These are phyloP conservation scores for Trichosporon sp. DNA, from an alignment of 1,284 basidiomycete genomes.

Conservation along the genomic window DNA sequence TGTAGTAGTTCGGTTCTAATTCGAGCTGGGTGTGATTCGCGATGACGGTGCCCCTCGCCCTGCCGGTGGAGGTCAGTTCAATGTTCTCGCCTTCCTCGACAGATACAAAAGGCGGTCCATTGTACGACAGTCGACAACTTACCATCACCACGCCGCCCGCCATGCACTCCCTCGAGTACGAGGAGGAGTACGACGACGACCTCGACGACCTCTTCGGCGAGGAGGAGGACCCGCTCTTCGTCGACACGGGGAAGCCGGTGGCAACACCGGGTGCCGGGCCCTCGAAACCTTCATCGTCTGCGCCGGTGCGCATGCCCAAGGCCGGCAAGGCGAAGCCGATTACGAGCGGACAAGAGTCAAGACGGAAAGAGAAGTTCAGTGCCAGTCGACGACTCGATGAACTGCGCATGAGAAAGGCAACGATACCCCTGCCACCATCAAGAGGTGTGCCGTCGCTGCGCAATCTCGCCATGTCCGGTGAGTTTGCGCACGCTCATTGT, in stretches of 20 bases:
- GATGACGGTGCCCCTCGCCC: neutral
- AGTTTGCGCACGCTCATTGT: neutral
- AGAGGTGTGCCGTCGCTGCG: constrained; percentile 15
- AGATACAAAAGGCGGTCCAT: neutral
- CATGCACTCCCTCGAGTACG: constrained; percentile 40
- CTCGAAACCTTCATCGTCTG: neutral
- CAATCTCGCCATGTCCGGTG: constrained; percentile 21
- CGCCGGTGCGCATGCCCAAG: neutral
- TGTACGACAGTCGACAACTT: neutral
- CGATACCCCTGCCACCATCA: neutral
- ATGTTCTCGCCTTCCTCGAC: neutral
- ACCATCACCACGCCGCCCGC: neutral
- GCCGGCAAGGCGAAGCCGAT: neutral
- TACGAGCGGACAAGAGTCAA: too few species aligned
- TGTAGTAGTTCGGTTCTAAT: neutral
- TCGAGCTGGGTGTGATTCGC: neutral
- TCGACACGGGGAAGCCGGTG: constrained; percentile 24
- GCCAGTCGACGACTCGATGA: constrained; percentile 23
- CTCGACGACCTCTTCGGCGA: constrained; percentile 44
- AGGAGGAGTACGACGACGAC: constrained; percentile 43
- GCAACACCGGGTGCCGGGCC: neutral
- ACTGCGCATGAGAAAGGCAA: neutral
- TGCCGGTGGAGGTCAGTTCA: neutral
- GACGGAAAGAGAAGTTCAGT: neutral
- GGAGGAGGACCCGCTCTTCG: constrained; percentile 20